Evolutionary conservation across 306 rosid genomes (phyloP).

Genomic region (Trifolium repens): DNA sequence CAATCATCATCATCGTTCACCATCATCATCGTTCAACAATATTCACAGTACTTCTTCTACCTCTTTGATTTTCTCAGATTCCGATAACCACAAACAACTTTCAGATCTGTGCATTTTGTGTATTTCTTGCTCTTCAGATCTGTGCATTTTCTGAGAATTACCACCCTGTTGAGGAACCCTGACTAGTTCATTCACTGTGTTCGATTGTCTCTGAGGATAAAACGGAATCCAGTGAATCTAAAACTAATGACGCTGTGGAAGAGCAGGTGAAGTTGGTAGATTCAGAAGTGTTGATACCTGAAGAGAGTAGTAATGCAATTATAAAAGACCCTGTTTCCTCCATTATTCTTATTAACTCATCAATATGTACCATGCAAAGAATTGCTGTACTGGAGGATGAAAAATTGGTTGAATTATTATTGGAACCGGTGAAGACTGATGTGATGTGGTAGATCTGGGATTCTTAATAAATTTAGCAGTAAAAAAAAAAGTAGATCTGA

Average conservation of each 20-base stretch:
- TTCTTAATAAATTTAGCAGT: too few species aligned
- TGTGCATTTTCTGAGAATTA: slow-evolving; percentile 47
- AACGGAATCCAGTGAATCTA: slow-evolving; percentile 48
- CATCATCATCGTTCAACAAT: too few species aligned
- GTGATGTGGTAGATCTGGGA: slow-evolving; percentile 70
- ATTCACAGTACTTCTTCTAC: too few species aligned
- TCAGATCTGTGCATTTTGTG: too few species aligned
- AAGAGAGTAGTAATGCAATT: slow-evolving; percentile 51
- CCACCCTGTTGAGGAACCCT: slow-evolving; percentile 92
- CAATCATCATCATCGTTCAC: too few species aligned
- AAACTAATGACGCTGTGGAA: slow-evolving; percentile 45
- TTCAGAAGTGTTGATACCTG: slow-evolving; percentile 55
- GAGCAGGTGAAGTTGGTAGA: slow-evolving; percentile 56
- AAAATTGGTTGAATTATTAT: slow-evolving; percentile 79
- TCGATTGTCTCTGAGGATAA: slow-evolving; percentile 49
- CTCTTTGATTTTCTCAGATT: too few species aligned
- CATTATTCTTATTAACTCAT: slow-evolving; percentile 78
- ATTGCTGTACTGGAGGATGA: slow-evolving; percentile 91
- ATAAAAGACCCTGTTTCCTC: slow-evolving; percentile 67
- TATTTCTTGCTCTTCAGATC: too few species aligned
- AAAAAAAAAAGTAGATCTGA: too few species aligned
- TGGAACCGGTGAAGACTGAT: slow-evolving; percentile 92
- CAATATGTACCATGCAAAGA: slow-evolving; percentile 98
- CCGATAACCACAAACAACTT: too few species aligned
- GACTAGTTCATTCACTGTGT: slow-evolving; percentile 61